Evolutionary conservation across 495 filamentous ascomycete genomes (phyloP).

Genomic region (Paragyromitra xinjiangensis): DNA sequence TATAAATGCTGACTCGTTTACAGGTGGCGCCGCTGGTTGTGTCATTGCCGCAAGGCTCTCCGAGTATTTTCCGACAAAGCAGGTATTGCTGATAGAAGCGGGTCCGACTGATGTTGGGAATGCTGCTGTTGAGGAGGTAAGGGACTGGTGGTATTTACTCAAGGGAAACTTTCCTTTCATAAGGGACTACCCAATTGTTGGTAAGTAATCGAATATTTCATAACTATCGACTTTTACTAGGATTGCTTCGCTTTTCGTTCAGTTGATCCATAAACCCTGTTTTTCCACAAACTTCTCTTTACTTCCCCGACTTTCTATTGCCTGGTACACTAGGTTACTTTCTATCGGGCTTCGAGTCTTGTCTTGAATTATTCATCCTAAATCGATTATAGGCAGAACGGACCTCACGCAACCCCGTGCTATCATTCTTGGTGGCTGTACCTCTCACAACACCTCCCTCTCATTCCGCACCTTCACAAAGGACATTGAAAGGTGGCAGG

Average conservation of each 20-base stretch:
- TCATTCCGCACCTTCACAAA: slow-evolving; percentile 84
- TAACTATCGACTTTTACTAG: slow-evolving; percentile 57
- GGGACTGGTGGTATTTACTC: slow-evolving; percentile 70
- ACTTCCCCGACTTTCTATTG: too few relatives aligned
- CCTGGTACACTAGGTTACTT: too few relatives aligned
- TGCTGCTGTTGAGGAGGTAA: slow-evolving; percentile 62
- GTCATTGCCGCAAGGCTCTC: slow-evolving; percentile 78
- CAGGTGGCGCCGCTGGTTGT: slow-evolving; percentile 84
- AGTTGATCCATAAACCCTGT: not conserved
- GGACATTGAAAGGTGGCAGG: slow-evolving; percentile 77
- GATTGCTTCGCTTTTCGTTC: not conserved
- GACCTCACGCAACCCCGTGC: slow-evolving; percentile 84
- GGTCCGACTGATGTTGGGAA: slow-evolving; percentile 63
- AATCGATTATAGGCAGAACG: slow-evolving; percentile 66
- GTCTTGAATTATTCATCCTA: not conserved
- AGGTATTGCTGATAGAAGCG: slow-evolving; percentile 72
- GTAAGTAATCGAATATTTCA: not conserved
- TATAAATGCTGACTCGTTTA: slow-evolving; percentile 5
- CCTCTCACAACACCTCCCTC: slow-evolving; percentile 86
- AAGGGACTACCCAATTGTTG: not conserved
- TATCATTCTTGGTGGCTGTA: slow-evolving; percentile 86
- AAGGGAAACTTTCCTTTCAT: not conserved
- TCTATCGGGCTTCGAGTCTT: too few relatives aligned
- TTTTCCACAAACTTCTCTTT: too few relatives aligned
- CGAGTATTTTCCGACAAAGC: slow-evolving; percentile 72